A percentile compares a stretch with the other conserved stretches of the same genome.
Evolutionary conservation across 164 flowering plant species (phyloP).

Genomic region (Piper betle): DNA sequence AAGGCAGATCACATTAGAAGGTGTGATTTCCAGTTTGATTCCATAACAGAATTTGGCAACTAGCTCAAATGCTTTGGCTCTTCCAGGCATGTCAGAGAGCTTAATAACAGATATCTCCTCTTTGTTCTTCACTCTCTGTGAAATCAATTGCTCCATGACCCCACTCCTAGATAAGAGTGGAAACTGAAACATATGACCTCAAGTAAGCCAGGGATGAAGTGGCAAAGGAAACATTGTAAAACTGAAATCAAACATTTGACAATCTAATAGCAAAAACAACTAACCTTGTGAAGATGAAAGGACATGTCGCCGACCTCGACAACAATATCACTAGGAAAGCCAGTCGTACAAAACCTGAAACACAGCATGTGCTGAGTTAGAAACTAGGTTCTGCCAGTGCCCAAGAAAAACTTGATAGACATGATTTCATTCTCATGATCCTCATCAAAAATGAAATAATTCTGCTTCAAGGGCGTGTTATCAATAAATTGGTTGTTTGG

Average conservation of each 20-base stretch:
- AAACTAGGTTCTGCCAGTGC: too few species aligned
- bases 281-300: constrained; percentile 92
- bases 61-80: constrained; percentile 54
- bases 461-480: too few species aligned
- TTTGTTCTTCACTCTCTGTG: constrained; percentile 22
- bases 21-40: constrained; percentile 41
- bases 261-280: too few species aligned
- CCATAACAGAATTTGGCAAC: constrained; percentile 77
- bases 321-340: constrained; percentile 88
- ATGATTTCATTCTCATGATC: too few species aligned
- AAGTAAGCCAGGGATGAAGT: too few species aligned
- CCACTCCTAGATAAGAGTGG: constrained; percentile 77
- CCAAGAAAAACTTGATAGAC: too few species aligned
- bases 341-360: constrained; percentile 84
- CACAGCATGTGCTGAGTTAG: too few species aligned
- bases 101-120: constrained; percentile 15
- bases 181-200: too few species aligned
- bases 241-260: too few species aligned
- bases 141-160: constrained; percentile 38
- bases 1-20: constrained; percentile 48
- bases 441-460: too few species aligned
- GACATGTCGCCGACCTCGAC: constrained; percentile 92
- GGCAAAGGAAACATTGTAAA: too few species aligned
- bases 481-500: too few species aligned
- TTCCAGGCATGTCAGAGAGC: constrained; percentile 68